Evolutionary conservation across 768 basidiomycete genomes (phyloP).

Genomic region (Lentinus brumalis): DNA sequence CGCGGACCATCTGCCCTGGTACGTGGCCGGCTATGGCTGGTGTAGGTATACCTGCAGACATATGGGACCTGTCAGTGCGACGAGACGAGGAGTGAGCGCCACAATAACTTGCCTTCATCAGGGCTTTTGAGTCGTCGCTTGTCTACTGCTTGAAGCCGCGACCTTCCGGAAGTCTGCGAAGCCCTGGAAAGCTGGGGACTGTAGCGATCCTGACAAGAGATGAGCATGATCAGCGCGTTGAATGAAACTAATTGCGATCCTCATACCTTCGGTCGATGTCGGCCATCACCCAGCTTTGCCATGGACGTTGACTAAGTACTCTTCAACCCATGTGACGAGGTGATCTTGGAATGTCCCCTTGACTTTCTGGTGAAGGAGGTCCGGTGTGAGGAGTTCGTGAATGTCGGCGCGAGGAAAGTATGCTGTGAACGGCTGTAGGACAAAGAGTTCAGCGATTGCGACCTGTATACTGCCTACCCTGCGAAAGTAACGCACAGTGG

Average conservation of each 20-base stretch:
- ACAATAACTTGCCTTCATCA: constrained; percentile 28
- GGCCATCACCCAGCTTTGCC: constrained; percentile 13
- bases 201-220: constrained; percentile 6
- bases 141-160: constrained; percentile 32
- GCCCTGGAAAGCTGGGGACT: constrained; percentile 21
- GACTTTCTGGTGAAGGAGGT: constrained; percentile 28
- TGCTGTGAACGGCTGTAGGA: constrained; percentile 22
- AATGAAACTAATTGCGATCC: background rate
- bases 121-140: constrained; percentile 30
- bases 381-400: constrained; percentile 21
- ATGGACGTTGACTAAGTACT: constrained; percentile 9
- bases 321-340: constrained; percentile 24
- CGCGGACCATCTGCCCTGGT: constrained; percentile 18
- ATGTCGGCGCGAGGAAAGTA: constrained; percentile 27
- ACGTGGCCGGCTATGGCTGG: constrained; percentile 24
- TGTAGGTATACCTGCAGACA: constrained; percentile 23
- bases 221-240: background rate
- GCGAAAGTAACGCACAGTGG: background rate
- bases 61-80: background rate
- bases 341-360: constrained; percentile 30
- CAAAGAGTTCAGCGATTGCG: background rate
- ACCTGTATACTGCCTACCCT: background rate
- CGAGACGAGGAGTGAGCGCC: background rate
- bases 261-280: constrained; percentile 22
- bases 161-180: constrained; percentile 26